Conservation (phyloP, 2,329 filamentous ascomycete species). For the Fusarium irregulare region DNA sequence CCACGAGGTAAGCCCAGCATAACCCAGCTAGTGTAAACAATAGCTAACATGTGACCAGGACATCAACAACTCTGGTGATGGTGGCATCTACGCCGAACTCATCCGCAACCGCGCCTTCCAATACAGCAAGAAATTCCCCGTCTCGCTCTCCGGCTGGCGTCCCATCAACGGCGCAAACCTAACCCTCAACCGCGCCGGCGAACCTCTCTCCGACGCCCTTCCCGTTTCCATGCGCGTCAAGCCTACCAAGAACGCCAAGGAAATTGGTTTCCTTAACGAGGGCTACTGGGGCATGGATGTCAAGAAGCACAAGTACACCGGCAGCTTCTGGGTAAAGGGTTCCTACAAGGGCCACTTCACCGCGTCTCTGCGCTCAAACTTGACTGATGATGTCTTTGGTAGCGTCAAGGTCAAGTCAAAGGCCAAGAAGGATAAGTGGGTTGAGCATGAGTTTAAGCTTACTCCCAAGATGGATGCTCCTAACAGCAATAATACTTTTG, state of each 20-base stretch:
- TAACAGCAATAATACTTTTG: constrained; percentile 67
- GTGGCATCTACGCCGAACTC: constrained; percentile 78
- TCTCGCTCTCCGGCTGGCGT: constrained; percentile 59
- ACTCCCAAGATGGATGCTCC: constrained; percentile 59
- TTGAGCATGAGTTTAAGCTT: constrained; percentile 62
- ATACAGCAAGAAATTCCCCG: constrained; percentile 56
- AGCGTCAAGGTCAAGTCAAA: constrained; percentile 59
- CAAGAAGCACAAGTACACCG: constrained; percentile 59
- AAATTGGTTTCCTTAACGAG: constrained; percentile 62
- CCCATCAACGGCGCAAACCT: constrained; percentile 57
- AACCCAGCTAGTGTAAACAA: no score
- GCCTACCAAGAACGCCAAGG: constrained; percentile 43
- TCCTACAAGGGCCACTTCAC: constrained; percentile 60
- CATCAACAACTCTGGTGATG: constrained; percentile 76
- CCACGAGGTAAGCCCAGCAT: constrained; percentile 51
- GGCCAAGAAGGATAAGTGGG: constrained; percentile 57
- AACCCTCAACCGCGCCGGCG: constrained; percentile 58
- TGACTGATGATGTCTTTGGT: constrained; percentile 59
- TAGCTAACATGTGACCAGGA: constrained; percentile 53
- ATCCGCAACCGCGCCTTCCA: constrained; percentile 79
- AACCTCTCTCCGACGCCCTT: constrained; percentile 64
- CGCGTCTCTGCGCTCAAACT: constrained; percentile 58
- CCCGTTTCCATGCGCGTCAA: constrained; percentile 62
- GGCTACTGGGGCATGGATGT: constrained; percentile 70
- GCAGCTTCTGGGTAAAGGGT: constrained; percentile 66